Evolutionary conservation across 208 protist genomes (phyloP).

Genomic region (Leishmania martiniquensis): DNA sequence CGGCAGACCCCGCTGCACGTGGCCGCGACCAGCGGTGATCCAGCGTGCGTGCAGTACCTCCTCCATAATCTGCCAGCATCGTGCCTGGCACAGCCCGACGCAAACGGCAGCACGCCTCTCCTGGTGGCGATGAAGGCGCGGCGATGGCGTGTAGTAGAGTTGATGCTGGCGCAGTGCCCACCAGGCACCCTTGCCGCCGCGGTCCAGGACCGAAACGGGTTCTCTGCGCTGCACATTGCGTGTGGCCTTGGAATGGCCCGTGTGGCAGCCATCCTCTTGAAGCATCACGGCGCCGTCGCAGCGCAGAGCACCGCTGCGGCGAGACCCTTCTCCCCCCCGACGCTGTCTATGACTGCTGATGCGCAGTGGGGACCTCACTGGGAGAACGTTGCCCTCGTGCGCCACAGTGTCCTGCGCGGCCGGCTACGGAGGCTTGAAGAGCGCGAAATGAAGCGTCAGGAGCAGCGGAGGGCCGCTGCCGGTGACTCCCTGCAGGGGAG

Average conservation of each 20-base stretch:
- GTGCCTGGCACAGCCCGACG: constrained; percentile 41
- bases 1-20: constrained; percentile 78
- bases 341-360: neutral
- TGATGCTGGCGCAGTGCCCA: constrained; percentile 46
- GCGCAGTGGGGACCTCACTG: constrained; percentile 29
- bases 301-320: constrained; percentile 2
- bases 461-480: constrained; percentile 2
- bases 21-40: constrained; percentile 50
- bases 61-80: constrained; percentile 32
- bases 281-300: constrained; percentile 58
- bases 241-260: constrained; percentile 51
- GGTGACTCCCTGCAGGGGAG: neutral
- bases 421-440: constrained; percentile 22
- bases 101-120: constrained; percentile 76
- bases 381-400: constrained; percentile 37
- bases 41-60: constrained; percentile 53
- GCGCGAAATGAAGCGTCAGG: constrained; percentile 21
- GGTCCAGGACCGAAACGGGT: constrained; percentile 47
- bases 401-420: constrained; percentile 13
- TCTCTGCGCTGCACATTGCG: constrained; percentile 64
- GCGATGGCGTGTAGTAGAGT: constrained; percentile 50
- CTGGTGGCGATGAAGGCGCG: constrained; percentile 54
- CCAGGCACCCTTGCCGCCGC: constrained; percentile 44
- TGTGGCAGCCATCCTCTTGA: constrained; percentile 48
- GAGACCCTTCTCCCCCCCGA: neutral